Conservation (phyloP, 768 basidiomycete genomes). For the Boletus pseudopeckii region DNA sequence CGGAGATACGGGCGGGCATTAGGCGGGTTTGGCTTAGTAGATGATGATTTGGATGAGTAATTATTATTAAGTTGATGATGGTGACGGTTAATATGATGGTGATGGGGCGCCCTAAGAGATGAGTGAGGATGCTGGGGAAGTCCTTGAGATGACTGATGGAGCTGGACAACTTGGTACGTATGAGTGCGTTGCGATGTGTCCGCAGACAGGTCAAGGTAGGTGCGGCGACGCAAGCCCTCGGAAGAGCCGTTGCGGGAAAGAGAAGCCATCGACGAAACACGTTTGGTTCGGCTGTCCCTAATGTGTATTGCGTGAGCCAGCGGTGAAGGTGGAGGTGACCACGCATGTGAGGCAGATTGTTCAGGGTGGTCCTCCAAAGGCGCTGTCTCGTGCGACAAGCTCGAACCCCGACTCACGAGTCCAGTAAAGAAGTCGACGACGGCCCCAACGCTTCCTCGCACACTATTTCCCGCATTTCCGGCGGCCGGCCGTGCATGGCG, state of each 20-base stretch:
- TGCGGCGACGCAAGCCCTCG: constrained; percentile 16
- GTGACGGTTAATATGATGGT: constrained; percentile 20
- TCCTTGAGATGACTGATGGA: constrained; percentile 24
- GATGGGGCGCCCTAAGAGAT: constrained; percentile 15
- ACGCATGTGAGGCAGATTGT: constrained; percentile 6
- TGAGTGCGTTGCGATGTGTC: constrained; percentile 10
- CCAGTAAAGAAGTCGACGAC: constrained; percentile 68
- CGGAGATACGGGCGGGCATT: constrained; percentile 68
- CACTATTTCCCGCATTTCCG: constrained; percentile 34
- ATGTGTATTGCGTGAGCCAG: constrained; percentile 12
- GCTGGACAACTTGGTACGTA: constrained; percentile 10
- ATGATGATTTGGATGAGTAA: constrained; percentile 24
- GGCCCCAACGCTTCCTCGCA: constrained; percentile 44
- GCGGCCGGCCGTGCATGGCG: constrained; percentile 33
- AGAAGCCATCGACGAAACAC: constrained; percentile 15
- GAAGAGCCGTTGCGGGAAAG: constrained; percentile 21
- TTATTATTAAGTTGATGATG: constrained; percentile 23
- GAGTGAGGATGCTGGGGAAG: constrained; percentile 22
- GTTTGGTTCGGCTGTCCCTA: constrained; percentile 6
- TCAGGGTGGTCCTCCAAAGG: constrained; percentile 6
- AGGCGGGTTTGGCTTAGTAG: constrained; percentile 30
- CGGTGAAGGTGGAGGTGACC: constrained; percentile 29
- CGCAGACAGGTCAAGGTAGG: constrained; percentile 9
- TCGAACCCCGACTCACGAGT: constrained; percentile 40
- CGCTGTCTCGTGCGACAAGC: constrained; percentile 16